Percentiles rank a stretch among this genome's conserved stretches.
These are phyloP conservation scores for Crotalaria pallida DNA, from an alignment of 306 rosid genomes.

Conservation along the genomic window DNA sequence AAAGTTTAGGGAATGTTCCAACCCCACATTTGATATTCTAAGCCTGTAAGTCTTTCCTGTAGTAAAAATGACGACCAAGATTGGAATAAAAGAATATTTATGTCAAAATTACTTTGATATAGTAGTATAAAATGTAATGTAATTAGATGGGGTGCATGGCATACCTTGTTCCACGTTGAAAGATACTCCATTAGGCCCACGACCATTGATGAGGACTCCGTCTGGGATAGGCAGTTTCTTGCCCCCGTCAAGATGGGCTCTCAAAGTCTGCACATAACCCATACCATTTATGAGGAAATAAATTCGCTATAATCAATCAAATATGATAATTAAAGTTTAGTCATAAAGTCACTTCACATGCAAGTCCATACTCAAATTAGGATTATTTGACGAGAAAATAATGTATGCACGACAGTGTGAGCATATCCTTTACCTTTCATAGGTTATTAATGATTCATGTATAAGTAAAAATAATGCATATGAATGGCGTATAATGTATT, in stretches of 20 bases:
- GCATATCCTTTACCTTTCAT: too few relatives aligned
- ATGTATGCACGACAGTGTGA: too few relatives aligned
- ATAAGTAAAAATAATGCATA: too few relatives aligned
- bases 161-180: slow-evolving; percentile 86
- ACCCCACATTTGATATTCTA: slow-evolving; percentile 87
- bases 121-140: neutral
- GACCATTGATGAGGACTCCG: slow-evolving; percentile 95
- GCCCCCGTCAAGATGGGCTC: slow-evolving; percentile 65
- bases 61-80: neutral
- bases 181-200: slow-evolving; percentile 65
- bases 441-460: too few relatives aligned
- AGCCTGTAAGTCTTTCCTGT: slow-evolving; percentile 94
- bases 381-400: neutral
- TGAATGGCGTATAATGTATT: too few relatives aligned
- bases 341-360: neutral
- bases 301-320: neutral
- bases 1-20: slow-evolving; percentile 83
- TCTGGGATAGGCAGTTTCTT: slow-evolving; percentile 77
- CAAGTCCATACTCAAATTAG: neutral
- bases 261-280: slow-evolving; percentile 46
- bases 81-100: neutral
- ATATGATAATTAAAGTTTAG: neutral
- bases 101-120: neutral
- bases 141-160: neutral
- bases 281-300: neutral